Evolutionary conservation across 306 rosid genomes (phyloP).

Genomic region (Cyamopsis tetragonoloba): DNA sequence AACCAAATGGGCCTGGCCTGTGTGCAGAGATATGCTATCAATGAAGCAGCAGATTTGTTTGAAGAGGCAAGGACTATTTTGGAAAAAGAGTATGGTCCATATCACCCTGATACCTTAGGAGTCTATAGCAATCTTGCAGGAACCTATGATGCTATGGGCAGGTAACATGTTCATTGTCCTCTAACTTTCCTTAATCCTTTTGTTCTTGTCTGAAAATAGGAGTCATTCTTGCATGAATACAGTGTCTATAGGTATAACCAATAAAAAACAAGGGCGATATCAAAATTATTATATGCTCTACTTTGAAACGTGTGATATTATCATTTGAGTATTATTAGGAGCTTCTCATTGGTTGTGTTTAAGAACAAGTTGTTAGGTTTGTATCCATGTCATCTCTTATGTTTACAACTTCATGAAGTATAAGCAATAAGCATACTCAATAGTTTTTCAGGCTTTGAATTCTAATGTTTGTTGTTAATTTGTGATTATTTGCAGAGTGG

Average conservation of each 20-base stretch:
- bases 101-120: slow-evolving; percentile 73
- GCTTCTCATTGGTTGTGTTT: too few relatives aligned
- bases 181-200: neutral
- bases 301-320: too few relatives aligned
- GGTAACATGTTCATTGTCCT: slow-evolving; percentile 40
- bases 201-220: neutral
- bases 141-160: slow-evolving; percentile 91
- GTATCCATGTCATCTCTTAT: neutral
- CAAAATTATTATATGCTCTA: too few relatives aligned
- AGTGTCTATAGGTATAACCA: too few relatives aligned
- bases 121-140: slow-evolving; percentile 88
- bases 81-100: slow-evolving; percentile 79
- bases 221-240: too few relatives aligned
- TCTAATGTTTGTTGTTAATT: slow-evolving; percentile 8
- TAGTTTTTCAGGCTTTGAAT: slow-evolving; percentile 1
- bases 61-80: slow-evolving; percentile 70
- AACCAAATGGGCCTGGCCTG: slow-evolving; percentile 93
- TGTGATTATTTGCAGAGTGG: slow-evolving; percentile 45
- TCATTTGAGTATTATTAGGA: too few relatives aligned
- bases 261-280: too few relatives aligned
- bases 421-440: neutral
- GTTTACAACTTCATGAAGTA: neutral
- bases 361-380: neutral
- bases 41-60: slow-evolving; percentile 87
- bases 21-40: slow-evolving; percentile 65